phyloP scores from a whole-genome alignment of 2,329 filamentous ascomycete genomes.

The Aureobasidium sp. region DNA sequence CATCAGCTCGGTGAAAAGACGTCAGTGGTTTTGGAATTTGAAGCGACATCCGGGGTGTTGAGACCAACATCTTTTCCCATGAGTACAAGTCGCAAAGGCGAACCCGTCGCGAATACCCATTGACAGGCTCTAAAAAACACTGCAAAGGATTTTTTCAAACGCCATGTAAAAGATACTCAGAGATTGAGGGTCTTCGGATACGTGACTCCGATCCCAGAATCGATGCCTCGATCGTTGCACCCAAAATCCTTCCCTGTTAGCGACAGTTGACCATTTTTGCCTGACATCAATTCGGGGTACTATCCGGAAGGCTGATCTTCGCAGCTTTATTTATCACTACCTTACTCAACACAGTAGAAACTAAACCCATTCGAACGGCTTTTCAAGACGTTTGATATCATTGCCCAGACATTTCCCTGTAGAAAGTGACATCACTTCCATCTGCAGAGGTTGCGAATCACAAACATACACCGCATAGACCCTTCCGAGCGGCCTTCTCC shows the following conservation, averaged over 20 bases:
- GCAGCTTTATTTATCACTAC: background rate
- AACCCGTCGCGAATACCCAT: background rate
- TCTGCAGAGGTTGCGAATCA: background rate
- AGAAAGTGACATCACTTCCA: constrained; percentile 7
- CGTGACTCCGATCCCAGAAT: background rate
- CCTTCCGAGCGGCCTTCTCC: constrained; percentile 3
- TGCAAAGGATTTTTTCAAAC: background rate
- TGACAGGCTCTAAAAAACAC: background rate
- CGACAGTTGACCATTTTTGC: background rate
- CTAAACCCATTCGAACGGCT: background rate
- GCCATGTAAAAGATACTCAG: background rate
- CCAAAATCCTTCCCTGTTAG: background rate
- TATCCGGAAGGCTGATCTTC: background rate
- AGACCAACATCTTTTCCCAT: background rate
- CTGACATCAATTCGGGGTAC: background rate
- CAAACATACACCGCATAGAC: background rate
- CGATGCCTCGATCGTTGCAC: constrained; percentile 7
- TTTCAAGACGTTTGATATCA: constrained; percentile 12
- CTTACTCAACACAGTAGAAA: background rate
- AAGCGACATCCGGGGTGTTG: background rate
- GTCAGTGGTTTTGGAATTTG: background rate
- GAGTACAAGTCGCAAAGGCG: background rate
- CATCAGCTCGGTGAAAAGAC: constrained; percentile 3
- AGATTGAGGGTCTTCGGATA: background rate
- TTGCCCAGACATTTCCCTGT: background rate